Evolutionary conservation across 768 basidiomycete genomes (phyloP).

Genomic region (Russula griseocarnosa): DNA sequence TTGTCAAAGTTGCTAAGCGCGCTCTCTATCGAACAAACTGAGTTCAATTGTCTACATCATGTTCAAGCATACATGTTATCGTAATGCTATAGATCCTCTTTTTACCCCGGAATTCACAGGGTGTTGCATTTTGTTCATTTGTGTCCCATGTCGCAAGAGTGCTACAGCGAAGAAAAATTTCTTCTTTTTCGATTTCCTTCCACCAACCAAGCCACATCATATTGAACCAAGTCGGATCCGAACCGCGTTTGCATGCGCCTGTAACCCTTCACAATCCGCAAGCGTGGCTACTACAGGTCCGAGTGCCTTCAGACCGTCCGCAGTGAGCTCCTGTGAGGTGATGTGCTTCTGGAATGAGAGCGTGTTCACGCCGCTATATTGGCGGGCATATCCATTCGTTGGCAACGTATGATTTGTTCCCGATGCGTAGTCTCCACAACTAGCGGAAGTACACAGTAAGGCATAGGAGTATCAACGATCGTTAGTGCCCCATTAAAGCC

Average conservation of each 20-base stretch:
- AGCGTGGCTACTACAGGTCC: conserved; percentile 87
- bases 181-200: background rate
- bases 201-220: background rate
- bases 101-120: conserved; percentile 2
- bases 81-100: conserved; percentile 24
- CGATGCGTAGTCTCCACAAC: conserved; percentile 97
- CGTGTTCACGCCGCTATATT: conserved; percentile 98
- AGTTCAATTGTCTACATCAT: conserved; percentile 27
- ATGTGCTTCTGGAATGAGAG: conserved; percentile 98
- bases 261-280: conserved; percentile 91
- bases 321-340: conserved; percentile 90
- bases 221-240: conserved; percentile 59
- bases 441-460: conserved; percentile 1
- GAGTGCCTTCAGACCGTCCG: conserved; percentile 65
- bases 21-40: conserved; percentile 86
- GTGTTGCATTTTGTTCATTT: background rate
- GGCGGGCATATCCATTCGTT: conserved; percentile 93
- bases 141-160: background rate
- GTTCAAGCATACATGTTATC: conserved; percentile 25
- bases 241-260: conserved; percentile 95
- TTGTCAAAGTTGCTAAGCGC: conserved; percentile 93
- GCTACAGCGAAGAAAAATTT: background rate
- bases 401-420: conserved; percentile 98
- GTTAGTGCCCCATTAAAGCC: background rate
- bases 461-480: conserved; percentile 10